phyloP scores from a whole-genome alignment of 2,329 filamentous ascomycete species.

The Fusarium succisae region DNA sequence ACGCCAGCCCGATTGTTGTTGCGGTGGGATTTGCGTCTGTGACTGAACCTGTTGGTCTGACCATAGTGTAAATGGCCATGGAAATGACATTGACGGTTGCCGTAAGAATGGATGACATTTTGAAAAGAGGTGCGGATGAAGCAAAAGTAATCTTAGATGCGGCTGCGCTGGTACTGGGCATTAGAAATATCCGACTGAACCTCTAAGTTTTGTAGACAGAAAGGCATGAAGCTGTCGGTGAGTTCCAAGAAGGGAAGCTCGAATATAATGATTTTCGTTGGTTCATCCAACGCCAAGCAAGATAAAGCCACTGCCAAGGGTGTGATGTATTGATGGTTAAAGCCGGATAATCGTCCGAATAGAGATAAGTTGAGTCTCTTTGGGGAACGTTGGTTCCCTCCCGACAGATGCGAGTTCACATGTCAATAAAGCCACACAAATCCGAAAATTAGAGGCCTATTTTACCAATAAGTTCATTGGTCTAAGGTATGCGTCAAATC shows the following conservation, averaged over 20 bases:
- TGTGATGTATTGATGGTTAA: not conserved
- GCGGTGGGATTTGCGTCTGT: not conserved
- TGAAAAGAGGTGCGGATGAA: not conserved
- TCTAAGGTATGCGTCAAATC: not conserved
- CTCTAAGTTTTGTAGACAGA: not conserved
- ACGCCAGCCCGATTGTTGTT: not conserved
- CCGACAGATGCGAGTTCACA: not conserved
- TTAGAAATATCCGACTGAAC: rapidly evolving
- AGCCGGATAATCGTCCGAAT: not conserved
- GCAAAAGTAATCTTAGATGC: no score
- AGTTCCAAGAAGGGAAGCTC: not conserved
- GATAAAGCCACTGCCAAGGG: not conserved
- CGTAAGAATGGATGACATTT: not conserved
- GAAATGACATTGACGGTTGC: not conserved
- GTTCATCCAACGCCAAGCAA: not conserved
- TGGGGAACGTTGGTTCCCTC: not conserved
- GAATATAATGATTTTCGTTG: not conserved
- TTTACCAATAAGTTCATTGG: rapidly evolving
- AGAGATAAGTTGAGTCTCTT: not conserved
- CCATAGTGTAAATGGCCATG: not conserved
- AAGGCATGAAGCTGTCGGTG: not conserved
- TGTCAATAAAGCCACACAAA: no score
- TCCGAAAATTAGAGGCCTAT: no score
- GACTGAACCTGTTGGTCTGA: not conserved
- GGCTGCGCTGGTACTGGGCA: not conserved